Base-by-base conservation (phyloP, 1,284 basidiomycete genomes). In the Sanghuangporus sanghuang region DNA sequence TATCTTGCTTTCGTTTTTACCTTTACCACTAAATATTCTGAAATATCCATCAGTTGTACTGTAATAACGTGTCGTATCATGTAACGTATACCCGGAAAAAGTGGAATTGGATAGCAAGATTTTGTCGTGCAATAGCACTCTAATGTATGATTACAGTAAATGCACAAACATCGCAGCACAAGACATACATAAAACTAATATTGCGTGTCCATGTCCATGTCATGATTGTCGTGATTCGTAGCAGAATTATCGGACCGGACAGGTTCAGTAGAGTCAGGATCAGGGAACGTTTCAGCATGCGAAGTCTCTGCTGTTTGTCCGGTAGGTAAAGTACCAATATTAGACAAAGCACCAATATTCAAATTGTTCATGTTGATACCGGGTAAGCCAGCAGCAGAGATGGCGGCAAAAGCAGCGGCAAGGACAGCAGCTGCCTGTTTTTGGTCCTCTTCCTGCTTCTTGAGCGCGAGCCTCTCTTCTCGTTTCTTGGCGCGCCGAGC, bases 401-500 rank as follows among this genome's bases (percentile, higher is more conserved):
- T 46, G 35, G 57, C 23, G n/a, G 18, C 27, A 57, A 18, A 18
- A n/a, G 27, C 44, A 32, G 58, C 42, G 12, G 52, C 49, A 38
- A 36, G 23, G 6, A 39, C 38, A 40, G 50, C 38, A 53, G 60
- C 60, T 52, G 14, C 39, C 35, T 35, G 39, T 57, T 59, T 58
- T 32, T 32, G 27, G 27, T 32, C 27, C 39, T 57, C 61, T 46
- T 49, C 54, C 8, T 48, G 54, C 21, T 57, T 27, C 53, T 57
- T 63, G 46, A 46, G 21, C 16, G 42, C 32, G 8, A 59, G 27
- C 42, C 38, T 58, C 46, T 67, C 66, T 38, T 64, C 66, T 65
- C 57, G 76, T 66, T 80, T 78, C 69, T 79, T 83, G 2, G 79
- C 79, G 16, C 79, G 77, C 67, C 80, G 78, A 36, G 80, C 80